Evolutionary conservation across 768 basidiomycete species (phyloP).

Genomic region (Dendrothele bispora): DNA sequence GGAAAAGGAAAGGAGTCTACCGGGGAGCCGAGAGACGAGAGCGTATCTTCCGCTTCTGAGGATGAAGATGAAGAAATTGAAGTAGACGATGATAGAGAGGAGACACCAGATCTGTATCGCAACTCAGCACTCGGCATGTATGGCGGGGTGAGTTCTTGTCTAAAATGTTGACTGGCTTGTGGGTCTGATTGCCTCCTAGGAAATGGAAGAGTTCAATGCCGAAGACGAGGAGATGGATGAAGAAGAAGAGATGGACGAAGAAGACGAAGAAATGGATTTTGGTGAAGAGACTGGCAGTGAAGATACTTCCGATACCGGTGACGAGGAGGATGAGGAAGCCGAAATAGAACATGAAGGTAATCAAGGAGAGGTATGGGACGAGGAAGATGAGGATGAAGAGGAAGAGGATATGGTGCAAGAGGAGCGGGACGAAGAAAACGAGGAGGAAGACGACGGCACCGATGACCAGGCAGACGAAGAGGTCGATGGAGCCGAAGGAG

Average conservation of each 20-base stretch:
- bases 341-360: constrained; percentile 58
- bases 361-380: constrained; percentile 64
- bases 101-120: constrained; percentile 92
- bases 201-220: constrained; percentile 74
- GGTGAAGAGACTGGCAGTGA: constrained; percentile 83
- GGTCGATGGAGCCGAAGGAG: constrained; percentile 47
- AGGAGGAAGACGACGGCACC: constrained; percentile 50
- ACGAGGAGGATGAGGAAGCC: constrained; percentile 65
- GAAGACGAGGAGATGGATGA: constrained; percentile 80
- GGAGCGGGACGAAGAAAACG: constrained; percentile 46
- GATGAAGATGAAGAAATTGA: constrained; percentile 63
- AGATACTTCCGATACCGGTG: constrained; percentile 75
- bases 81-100: constrained; percentile 61
- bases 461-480: constrained; percentile 46
- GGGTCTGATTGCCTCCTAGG: constrained; percentile 39
- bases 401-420: constrained; percentile 53
- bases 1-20: constrained; percentile 59
- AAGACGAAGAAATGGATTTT: constrained; percentile 87
- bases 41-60: constrained; percentile 50
- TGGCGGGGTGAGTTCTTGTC: constrained; percentile 64
- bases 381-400: constrained; percentile 69
- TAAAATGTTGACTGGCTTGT: constrained; percentile 11
- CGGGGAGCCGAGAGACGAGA: constrained; percentile 46
- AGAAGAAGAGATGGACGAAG: constrained; percentile 77
- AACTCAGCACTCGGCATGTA: constrained; percentile 98